A percentile compares a stretch with the other conserved stretches of the same genome.
phyloP scores from a whole-genome alignment of 2,329 filamentous ascomycete species.

The Trichothecium sympodiale region DNA sequence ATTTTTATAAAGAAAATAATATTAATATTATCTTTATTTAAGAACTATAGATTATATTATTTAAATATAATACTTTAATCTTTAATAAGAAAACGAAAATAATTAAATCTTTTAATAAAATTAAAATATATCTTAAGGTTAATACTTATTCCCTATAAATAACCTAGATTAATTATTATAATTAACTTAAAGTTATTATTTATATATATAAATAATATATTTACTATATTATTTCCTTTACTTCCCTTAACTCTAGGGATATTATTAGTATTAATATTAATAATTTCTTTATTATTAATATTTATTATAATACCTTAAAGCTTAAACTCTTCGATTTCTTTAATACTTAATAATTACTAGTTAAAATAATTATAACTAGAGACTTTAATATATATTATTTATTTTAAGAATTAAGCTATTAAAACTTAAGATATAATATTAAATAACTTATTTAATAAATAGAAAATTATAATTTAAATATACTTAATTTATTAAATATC shows the following conservation, averaged over 20 bases:
- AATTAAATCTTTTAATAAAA: conserved; percentile 3
- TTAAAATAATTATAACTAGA: too few relatives aligned
- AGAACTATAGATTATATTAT: too few relatives aligned
- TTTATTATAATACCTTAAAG: not conserved
- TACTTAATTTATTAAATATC: not conserved
- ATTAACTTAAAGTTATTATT: not conserved
- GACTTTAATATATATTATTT: not conserved
- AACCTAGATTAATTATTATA: conserved; percentile 1
- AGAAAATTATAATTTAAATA: too few relatives aligned
- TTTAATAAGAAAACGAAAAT: too few relatives aligned
- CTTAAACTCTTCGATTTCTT: not conserved
- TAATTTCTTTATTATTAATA: not conserved
- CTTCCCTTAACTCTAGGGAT: conserved; percentile 2
- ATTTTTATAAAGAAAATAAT: conserved; percentile 2
- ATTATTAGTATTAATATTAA: conserved; percentile 1
- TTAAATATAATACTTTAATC: conserved; percentile 2
- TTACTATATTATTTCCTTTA: conserved; percentile 3
- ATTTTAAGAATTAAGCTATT: not conserved
- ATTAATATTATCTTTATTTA: conserved; percentile 1
- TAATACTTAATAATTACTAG: not conserved
- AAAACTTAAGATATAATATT: not conserved
- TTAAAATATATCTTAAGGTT: conserved; percentile 1
- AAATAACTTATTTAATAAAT: not conserved
- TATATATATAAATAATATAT: not conserved
- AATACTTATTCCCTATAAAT: conserved; percentile 1